Conservation (phyloP, 148 eudicot species). For the Euryodendron excelsum region DNA sequence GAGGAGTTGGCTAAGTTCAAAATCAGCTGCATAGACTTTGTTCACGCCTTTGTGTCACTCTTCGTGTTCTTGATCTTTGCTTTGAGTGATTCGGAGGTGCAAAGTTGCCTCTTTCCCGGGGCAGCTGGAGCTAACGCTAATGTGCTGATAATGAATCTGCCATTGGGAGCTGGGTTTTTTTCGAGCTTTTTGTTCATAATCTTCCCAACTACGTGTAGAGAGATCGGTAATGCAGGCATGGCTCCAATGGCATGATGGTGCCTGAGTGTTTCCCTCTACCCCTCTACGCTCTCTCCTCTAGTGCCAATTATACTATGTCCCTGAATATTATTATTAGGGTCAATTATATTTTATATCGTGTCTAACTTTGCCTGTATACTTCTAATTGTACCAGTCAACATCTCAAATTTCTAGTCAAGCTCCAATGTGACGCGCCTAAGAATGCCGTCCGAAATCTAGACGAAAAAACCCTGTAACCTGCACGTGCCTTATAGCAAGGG, state of each 20-base stretch:
- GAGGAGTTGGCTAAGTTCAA: conserved; percentile 26
- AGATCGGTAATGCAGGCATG: conserved; percentile 50
- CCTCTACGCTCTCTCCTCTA: no score
- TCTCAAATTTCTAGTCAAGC: no score
- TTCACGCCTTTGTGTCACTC: conserved; percentile 46
- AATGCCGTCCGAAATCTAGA: no score
- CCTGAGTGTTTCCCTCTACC: background rate
- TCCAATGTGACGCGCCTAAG: no score
- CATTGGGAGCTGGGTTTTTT: conserved; percentile 47
- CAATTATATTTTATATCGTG: no score
- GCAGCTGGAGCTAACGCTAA: conserved; percentile 15
- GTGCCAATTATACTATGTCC: no score
- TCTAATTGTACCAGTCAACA: no score
- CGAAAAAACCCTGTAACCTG: no score
- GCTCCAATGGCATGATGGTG: conserved; percentile 13
- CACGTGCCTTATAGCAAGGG: no score
- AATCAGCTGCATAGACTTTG: conserved; percentile 35
- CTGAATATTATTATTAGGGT: no score
- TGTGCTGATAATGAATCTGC: conserved; percentile 42
- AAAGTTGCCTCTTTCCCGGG: conserved; percentile 25
- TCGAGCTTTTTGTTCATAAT: conserved; percentile 54
- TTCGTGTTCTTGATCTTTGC: conserved; percentile 52
- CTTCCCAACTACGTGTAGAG: conserved; percentile 60
- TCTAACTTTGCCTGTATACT: no score
- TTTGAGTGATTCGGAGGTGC: conserved; percentile 36